A percentile compares a stretch with the other conserved stretches of the same genome.
phyloP scores from a whole-genome alignment of 2,329 filamentous ascomycete species.

The Colletotrichum musae region DNA sequence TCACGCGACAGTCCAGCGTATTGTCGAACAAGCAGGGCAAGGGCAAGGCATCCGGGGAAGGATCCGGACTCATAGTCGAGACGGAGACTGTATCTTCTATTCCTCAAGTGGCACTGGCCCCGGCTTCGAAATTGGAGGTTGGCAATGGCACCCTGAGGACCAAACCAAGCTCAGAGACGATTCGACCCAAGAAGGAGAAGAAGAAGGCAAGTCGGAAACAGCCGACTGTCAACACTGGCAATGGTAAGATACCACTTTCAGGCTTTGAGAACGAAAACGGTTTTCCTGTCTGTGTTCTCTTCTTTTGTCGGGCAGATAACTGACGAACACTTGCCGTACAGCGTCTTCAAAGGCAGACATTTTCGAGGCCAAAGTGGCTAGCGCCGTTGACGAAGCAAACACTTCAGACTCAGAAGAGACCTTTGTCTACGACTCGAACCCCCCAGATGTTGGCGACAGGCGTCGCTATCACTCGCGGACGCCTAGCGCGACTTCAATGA shows the following conservation, averaged over 20 bases:
- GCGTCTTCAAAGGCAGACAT: conserved; percentile 97
- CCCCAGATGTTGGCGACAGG: conserved; percentile 75
- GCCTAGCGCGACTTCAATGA: conserved; percentile 90
- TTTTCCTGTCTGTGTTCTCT: no score
- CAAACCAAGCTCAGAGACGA: conserved; percentile 95
- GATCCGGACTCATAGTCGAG: conserved; percentile 95
- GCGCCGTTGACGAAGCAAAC: conserved; percentile 94
- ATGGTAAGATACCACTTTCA: conserved; percentile 71
- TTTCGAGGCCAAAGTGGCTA: conserved; percentile 97
- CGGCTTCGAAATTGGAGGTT: conserved; percentile 75
- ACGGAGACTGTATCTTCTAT: conserved; percentile 96
- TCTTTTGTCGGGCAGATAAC: conserved; percentile 6
- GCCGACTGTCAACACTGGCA: conserved; percentile 77
- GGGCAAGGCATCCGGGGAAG: conserved; percentile 76
- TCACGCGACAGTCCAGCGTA: conserved; percentile 75
- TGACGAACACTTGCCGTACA: conserved; percentile 63
- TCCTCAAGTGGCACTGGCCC: conserved; percentile 83
- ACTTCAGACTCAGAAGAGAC: conserved; percentile 98
- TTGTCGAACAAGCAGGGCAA: conserved; percentile 77
- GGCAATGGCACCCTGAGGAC: conserved; percentile 81
- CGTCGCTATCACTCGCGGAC: conserved; percentile 92
- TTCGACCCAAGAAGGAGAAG: conserved; percentile 93
- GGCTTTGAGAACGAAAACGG: conserved; percentile 44
- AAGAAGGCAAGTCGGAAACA: conserved; percentile 85
- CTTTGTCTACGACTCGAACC: conserved; percentile 99